These are phyloP conservation scores for Aspergillus caelatus DNA, from an alignment of 2,329 filamentous ascomycete genomes.

Conservation along the genomic window DNA sequence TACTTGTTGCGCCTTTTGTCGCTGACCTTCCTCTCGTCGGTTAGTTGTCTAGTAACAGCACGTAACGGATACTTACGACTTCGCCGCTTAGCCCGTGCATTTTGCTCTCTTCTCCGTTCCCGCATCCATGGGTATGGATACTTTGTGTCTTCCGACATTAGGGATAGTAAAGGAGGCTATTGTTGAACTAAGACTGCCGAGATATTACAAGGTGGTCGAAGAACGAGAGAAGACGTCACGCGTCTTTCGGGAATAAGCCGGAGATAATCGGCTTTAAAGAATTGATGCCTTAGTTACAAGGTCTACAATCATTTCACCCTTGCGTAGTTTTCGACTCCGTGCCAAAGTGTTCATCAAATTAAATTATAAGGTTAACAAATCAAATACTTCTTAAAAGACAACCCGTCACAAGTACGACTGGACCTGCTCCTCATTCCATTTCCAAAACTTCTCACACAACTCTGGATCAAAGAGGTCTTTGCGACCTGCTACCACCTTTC, in stretches of 20 bases:
- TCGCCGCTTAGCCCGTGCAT: neutral
- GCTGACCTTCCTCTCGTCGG: neutral
- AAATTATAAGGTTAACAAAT: neutral
- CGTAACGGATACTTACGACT: neutral
- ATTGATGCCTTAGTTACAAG: neutral
- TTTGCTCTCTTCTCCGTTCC: neutral
- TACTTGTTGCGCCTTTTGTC: neutral
- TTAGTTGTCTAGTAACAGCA: neutral
- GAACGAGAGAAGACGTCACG: neutral
- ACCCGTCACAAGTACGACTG: neutral
- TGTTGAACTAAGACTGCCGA: neutral
- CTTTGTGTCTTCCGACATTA: neutral
- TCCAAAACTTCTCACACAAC: constrained; percentile 5
- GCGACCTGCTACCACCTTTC: neutral
- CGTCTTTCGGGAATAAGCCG: neutral
- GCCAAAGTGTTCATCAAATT: no score
- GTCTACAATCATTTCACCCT: neutral
- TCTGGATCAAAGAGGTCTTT: constrained; percentile 5
- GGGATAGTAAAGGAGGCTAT: no score
- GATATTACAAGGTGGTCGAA: neutral
- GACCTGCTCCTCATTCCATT: constrained; percentile 14
- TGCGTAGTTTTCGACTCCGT: no score
- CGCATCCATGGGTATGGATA: neutral
- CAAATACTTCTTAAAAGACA: accelerated
- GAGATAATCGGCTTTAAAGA: neutral